Conservation (phyloP, 805 yeast genomes). For the Lipomyces oligophaga region DNA sequence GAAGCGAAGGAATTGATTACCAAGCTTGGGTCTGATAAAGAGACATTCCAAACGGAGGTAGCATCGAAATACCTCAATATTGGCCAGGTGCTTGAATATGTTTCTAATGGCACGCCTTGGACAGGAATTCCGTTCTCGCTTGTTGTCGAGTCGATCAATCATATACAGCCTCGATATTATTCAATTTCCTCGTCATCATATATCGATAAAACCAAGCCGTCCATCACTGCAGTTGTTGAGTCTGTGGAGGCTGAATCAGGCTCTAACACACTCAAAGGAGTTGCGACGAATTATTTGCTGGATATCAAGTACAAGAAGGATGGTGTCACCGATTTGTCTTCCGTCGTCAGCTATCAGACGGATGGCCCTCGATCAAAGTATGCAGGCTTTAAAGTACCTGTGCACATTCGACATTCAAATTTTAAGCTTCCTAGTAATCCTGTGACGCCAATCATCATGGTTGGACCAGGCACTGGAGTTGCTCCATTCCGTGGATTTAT, state of each 20-base stretch:
- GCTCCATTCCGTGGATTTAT: constrained; percentile 97
- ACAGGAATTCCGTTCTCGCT: constrained; percentile 73
- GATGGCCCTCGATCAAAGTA: constrained; percentile 75
- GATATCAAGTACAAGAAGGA: constrained; percentile 62
- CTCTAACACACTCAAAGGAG: constrained; percentile 63
- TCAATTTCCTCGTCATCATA: constrained; percentile 89
- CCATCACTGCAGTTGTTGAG: constrained; percentile 92
- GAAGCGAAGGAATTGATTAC: constrained; percentile 49
- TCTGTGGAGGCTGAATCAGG: constrained; percentile 36
- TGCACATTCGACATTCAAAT: constrained; percentile 90
- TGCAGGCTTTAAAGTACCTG: constrained; percentile 58
- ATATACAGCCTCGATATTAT: constrained; percentile 89
- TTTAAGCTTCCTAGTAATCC: constrained; percentile 90
- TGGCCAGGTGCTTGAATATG: constrained; percentile 62
- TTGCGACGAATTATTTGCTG: constrained; percentile 81
- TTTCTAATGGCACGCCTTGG: constrained; percentile 74
- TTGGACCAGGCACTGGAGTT: constrained; percentile 98
- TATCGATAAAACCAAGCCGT: constrained; percentile 68
- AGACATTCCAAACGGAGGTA: constrained; percentile 60
- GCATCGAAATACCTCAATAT: constrained; percentile 60
- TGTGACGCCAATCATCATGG: constrained; percentile 76
- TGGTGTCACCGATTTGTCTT: constrained; percentile 37
- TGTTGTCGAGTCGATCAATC: constrained; percentile 73
- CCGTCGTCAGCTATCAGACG: constrained; percentile 59
- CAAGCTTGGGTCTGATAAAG: constrained; percentile 63